A percentile compares a stretch with the other conserved stretches of the same genome.
phyloP scores from a whole-genome alignment of 1,284 basidiomycete species.

The Cutaneotrichosporon dermatis region DNA sequence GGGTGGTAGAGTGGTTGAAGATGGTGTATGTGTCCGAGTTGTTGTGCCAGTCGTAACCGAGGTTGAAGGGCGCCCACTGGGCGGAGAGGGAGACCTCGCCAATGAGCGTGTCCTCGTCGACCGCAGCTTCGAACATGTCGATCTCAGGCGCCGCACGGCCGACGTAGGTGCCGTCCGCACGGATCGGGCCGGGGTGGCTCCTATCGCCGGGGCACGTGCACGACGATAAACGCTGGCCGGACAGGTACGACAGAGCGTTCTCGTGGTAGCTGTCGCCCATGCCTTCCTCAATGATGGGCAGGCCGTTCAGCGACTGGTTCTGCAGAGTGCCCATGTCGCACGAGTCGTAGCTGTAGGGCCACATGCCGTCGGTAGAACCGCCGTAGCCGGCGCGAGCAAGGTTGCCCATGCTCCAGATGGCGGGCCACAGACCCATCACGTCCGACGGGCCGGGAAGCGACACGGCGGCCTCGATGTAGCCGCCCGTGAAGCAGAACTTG shows the following conservation, averaged over 20 bases:
- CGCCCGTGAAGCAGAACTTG: conserved; percentile 83
- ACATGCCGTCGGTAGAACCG: conserved; percentile 47
- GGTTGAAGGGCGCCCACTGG: conserved; percentile 48
- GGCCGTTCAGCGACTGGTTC: conserved; percentile 52
- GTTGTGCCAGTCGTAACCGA: conserved; percentile 40
- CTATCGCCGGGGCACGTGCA: conserved; percentile 67
- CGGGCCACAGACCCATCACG: conserved; percentile 65
- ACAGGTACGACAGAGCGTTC: conserved; percentile 56
- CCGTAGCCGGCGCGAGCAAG: conserved; percentile 53
- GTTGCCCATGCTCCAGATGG: conserved; percentile 53
- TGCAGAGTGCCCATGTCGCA: conserved; percentile 56
- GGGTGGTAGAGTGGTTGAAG: conserved; percentile 50
- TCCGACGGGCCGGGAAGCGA: conserved; percentile 70
- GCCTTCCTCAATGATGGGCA: conserved; percentile 26
- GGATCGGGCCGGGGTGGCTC: conserved; percentile 74
- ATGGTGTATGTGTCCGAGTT: conserved; percentile 51
- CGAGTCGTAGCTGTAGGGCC: conserved; percentile 55
- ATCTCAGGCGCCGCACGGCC: conserved; percentile 85
- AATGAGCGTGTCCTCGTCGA: conserved; percentile 23
- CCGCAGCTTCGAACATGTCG: conserved; percentile 69
- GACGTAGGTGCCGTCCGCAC: conserved; percentile 62
- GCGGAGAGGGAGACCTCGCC: conserved; percentile 45
- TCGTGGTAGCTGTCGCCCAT: conserved; percentile 32
- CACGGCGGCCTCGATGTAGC: conserved; percentile 70
- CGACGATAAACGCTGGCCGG: conserved; percentile 72